Evolutionary conservation across 805 yeast genomes (phyloP).

Genomic region (Cyberlindnera misumaiensis): DNA sequence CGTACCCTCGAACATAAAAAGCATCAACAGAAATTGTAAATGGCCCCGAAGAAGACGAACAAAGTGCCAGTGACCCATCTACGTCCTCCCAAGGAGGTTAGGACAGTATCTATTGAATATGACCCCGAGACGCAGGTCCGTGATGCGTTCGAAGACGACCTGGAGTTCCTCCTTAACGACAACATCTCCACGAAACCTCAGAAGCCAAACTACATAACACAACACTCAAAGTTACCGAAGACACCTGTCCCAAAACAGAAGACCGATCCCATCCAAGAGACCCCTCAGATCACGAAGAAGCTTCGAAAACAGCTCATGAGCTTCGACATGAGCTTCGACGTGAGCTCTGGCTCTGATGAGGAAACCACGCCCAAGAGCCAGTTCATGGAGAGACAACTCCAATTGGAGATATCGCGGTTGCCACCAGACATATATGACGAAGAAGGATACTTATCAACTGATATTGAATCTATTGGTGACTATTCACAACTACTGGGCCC

Average conservation of each 20-base stretch:
- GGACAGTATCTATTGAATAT: slow-evolving; percentile 1
- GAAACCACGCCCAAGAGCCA: neutral
- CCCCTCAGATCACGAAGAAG: neutral
- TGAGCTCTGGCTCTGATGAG: slow-evolving; percentile 12
- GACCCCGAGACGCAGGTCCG: slow-evolving; percentile 14
- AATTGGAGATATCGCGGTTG: neutral
- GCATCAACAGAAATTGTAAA: no score
- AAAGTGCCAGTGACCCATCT: no score
- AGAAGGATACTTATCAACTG: neutral
- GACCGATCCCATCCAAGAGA: no score
- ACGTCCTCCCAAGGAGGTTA: no score
- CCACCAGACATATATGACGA: neutral
- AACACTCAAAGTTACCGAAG: no score
- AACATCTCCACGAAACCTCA: neutral
- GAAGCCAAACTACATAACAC: no score
- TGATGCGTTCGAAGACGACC: slow-evolving; percentile 16
- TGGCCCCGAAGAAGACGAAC: no score
- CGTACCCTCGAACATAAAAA: no score
- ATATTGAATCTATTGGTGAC: neutral
- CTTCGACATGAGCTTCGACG: slow-evolving; percentile 13
- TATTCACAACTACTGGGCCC: neutral
- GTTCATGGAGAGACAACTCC: slow-evolving; percentile 1
- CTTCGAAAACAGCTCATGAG: slow-evolving; percentile 14
- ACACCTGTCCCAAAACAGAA: no score
- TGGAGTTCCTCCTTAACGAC: slow-evolving; percentile 12